Conservation (phyloP, 164 flowering plant genomes). For the Berberis thunbergii region DNA sequence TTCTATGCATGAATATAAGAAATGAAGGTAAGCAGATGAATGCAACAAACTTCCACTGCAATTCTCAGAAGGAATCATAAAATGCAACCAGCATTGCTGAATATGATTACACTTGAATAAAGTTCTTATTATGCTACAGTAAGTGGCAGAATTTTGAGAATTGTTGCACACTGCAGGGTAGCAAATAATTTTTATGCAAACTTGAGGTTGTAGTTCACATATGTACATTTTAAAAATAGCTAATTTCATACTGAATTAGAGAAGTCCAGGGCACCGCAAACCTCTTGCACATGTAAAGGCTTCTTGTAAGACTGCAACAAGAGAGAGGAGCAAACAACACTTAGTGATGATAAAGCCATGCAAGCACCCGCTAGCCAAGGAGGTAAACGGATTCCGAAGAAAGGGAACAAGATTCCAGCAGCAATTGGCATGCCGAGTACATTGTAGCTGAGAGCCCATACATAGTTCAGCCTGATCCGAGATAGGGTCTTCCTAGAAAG, state of each 20-base stretch:
- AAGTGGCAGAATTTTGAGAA: too few relatives aligned
- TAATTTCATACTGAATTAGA: slow-evolving; percentile 14
- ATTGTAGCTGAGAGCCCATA: slow-evolving; percentile 97
- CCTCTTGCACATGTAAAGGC: slow-evolving; percentile 43
- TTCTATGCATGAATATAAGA: too few relatives aligned
- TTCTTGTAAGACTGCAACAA: slow-evolving; percentile 74
- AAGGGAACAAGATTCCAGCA: slow-evolving; percentile 76
- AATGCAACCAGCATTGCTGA: too few relatives aligned
- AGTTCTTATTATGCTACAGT: too few relatives aligned
- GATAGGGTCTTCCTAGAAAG: slow-evolving; percentile 77
- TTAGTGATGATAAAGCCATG: slow-evolving; percentile 93
- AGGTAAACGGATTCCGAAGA: slow-evolving; percentile 73
- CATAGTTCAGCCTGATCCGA: slow-evolving; percentile 69
- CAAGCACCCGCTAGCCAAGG: slow-evolving; percentile 98
- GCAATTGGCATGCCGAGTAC: slow-evolving; percentile 82
- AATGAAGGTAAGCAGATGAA: too few relatives aligned
- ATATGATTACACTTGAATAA: too few relatives aligned
- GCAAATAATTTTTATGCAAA: not conserved
- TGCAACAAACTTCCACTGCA: too few relatives aligned
- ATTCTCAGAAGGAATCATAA: too few relatives aligned
- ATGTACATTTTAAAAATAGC: too few relatives aligned
- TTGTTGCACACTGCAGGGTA: too few relatives aligned
- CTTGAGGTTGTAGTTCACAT: not conserved
- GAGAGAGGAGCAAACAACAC: slow-evolving; percentile 90
- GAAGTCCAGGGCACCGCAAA: slow-evolving; percentile 10